Conservation (phyloP, 179 eudicot species). For the Beta corolliflora region DNA sequence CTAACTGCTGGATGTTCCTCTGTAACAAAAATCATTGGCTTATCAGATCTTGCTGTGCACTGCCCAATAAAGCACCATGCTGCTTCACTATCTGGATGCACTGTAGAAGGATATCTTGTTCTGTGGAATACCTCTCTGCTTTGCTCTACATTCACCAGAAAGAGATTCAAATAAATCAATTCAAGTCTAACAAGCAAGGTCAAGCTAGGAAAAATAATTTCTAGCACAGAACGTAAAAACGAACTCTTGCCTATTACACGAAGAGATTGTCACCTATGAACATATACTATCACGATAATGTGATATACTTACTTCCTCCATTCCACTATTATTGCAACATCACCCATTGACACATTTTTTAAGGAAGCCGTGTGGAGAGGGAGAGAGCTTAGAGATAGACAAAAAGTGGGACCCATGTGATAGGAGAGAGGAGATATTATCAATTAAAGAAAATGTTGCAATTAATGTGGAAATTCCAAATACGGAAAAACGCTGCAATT, state of each 20-base stretch:
- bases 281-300: neutral
- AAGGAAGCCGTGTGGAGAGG: too few species aligned
- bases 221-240: neutral
- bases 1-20: conserved; percentile 16
- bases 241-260: neutral
- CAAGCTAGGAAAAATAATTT: neutral
- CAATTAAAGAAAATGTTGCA: too few species aligned
- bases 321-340: too few species aligned
- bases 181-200: neutral
- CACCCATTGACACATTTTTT: too few species aligned
- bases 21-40: conserved; percentile 25
- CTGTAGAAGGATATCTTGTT: conserved; percentile 76
- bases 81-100: conserved; percentile 68
- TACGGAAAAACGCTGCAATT: too few species aligned
- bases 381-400: too few species aligned
- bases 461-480: too few species aligned
- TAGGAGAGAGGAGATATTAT: too few species aligned
- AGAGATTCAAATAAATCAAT: conserved; percentile 3
- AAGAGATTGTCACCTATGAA: neutral
- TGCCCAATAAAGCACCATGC: conserved; percentile 71
- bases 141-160: conserved; percentile 53
- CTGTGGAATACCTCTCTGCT: conserved; percentile 51
- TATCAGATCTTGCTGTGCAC: conserved; percentile 35
- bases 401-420: too few species aligned
- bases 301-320: too few species aligned